Base-by-base conservation (phyloP, 176 grass and related monocot genomes). In the Urochloa ruziziensis region DNA sequence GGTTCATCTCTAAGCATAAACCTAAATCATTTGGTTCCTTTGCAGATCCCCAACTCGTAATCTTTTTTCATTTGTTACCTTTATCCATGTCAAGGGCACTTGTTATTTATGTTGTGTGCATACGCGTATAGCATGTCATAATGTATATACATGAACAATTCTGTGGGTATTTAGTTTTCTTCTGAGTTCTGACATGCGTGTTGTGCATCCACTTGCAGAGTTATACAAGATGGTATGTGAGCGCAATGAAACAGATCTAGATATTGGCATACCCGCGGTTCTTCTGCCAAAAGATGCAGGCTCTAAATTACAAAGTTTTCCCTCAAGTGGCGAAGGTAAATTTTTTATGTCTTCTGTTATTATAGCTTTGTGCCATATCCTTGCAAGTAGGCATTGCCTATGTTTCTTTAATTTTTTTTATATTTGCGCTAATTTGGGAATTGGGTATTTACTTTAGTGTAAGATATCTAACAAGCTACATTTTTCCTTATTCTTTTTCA, bases 161-260 rank as follows among this genome's bases (percentile, higher is more conserved):
- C n/a, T n/a, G n/a, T n/a, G n/a, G n/a, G 36, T 53, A 23, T 37
- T 58, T 62, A 32, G 35, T 42, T 80, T 7, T 66, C 2, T 47
- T 85, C 35, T 18, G 14, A 17, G 39, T 80, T 37, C 3, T 67
- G 30, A 53, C 19, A 33, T 70, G 4, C 53, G 24, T 67, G 9
- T 18, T 23, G 44, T 57, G 6, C 59, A 24, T 79, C 39, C 75
- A 46, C 67, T 32, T 91, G 72, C 91, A 98, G 96, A 98, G 73
- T 77, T 98, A 70, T 98, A 98, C 89, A 98, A 98, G 89, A 98
- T 98, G 96, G 91, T 98, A 56, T 98, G 96, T 43, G 96, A 90
- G 48, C 29, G 35, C 69, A 92, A 94, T 80, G 96, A 96, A 86
- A 98, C 91, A 62, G 77, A 98, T 48, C 73, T 96, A 47, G 81